These are phyloP conservation scores for Chaetomidium leptoderma DNA, from an alignment of 495 filamentous ascomycete species.

Conservation along the genomic window DNA sequence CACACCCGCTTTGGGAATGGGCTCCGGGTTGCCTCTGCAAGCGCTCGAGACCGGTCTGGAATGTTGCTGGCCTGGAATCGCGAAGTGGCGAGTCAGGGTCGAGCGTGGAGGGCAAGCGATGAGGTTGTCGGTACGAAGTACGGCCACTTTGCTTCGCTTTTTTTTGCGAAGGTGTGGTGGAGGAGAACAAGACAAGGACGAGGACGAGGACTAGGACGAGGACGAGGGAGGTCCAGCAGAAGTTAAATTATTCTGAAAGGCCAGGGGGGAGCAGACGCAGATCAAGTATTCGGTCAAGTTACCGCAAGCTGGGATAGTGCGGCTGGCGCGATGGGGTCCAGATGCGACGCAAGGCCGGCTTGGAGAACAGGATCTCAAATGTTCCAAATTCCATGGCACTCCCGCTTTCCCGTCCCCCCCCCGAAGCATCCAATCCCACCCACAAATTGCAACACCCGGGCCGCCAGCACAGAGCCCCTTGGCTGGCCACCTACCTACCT, in stretches of 20 bases:
- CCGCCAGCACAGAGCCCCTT: no score
- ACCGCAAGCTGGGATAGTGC: conserved; percentile 14
- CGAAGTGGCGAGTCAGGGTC: not conserved
- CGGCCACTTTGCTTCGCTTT: no score
- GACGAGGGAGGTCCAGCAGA: conserved; percentile 2
- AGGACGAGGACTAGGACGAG: no score
- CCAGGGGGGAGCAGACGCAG: not conserved
- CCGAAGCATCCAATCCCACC: not conserved
- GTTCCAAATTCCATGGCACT: conserved; percentile 31
- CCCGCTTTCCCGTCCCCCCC: conserved; percentile 28
- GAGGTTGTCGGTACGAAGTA: no score
- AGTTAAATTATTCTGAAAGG: conserved; percentile 1
- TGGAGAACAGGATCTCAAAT: conserved; percentile 27
- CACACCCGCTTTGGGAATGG: not conserved
- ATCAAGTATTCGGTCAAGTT: conserved; percentile 6
- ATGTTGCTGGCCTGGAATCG: not conserved
- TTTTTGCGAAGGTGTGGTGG: not conserved
- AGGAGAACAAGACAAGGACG: not conserved
- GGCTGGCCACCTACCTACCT: no score
- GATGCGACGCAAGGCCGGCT: conserved; percentile 23
- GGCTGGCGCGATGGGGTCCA: conserved; percentile 10
- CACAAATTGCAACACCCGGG: no score
- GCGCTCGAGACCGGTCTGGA: not conserved
- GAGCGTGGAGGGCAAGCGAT: not conserved
- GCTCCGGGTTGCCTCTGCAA: not conserved